A percentile compares a stretch with the other conserved stretches of the same genome.
Evolutionary conservation across 257 asterid species (phyloP).

Genomic region (Primulina tabacum): DNA sequence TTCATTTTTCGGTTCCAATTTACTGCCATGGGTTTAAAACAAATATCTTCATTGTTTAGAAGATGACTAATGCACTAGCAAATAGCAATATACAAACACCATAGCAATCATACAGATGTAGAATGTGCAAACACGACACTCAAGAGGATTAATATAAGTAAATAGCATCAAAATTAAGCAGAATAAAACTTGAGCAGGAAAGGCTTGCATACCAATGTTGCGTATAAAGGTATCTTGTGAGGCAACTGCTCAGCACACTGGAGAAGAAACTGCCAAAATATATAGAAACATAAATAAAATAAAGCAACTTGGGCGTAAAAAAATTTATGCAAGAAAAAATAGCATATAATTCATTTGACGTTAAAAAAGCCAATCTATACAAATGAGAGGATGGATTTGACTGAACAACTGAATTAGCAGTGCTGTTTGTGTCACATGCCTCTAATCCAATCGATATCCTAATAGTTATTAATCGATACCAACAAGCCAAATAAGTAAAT

Average conservation of each 20-base stretch:
- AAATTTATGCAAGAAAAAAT: not conserved
- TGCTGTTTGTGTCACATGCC: not conserved
- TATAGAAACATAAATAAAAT: conserved; percentile 18
- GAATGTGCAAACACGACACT: not conserved
- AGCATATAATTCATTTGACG: conserved; percentile 7
- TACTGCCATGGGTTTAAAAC: not conserved
- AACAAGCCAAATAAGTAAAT: not conserved
- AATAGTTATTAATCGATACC: not conserved
- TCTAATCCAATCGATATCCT: not conserved
- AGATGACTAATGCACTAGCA: too few relatives aligned
- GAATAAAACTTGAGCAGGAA: conserved; percentile 15
- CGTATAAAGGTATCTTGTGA: conserved; percentile 92
- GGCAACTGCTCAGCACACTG: conserved; percentile 97
- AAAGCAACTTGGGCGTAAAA: conserved; percentile 11
- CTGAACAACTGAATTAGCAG: not conserved
- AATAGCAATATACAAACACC: not conserved
- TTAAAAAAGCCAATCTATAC: not conserved
- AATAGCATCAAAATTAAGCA: not conserved
- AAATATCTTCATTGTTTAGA: not conserved
- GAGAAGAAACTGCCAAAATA: conserved; percentile 72
- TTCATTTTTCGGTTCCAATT: not conserved
- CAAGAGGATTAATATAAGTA: conserved; percentile 5
- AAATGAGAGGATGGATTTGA: not conserved
- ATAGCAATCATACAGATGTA: not conserved
- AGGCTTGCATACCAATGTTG: conserved; percentile 73